Evolutionary conservation across 768 basidiomycete genomes (phyloP), one percentile per base, ranked within the genome.

Genomic region (Symmetrospora coprosmae): DNA sequence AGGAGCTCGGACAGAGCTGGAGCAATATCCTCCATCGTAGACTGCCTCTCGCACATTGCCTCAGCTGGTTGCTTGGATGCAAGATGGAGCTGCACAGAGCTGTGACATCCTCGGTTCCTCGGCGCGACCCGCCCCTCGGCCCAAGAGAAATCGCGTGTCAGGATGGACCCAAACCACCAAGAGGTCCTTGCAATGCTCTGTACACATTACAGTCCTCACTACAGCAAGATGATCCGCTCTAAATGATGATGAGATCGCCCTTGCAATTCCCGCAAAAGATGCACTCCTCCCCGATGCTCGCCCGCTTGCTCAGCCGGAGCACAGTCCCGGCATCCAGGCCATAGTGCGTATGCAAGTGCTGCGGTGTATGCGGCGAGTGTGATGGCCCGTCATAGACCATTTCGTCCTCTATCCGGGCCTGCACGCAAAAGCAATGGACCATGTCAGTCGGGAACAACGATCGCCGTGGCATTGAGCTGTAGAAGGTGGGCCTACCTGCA

Each of bases 361-460:
- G 13, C 31, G n/a, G 19, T 21, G 45, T 2, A 45, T 17, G 4
- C 40, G 27, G 25, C 23, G 39, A n/a, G 51, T 17, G 28, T 11
- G 25, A 4, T 43, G 41, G 13, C 19, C 46, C 37, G 23, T 58
- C 30, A 31, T 60, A 11, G 34, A 59, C 62, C 50, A 65, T 23
- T 37, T 65, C 64, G 31, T 62, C 64, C 52, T 62, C 53, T 43
- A 62, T 62, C 28, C 61, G 33, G 27, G 53, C 45, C 61, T 62
- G 47, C 33, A 49, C 37, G 23, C 9, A 50, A 23, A 50, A n/a
- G n/a, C n/a, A n/a, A n/a, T n/a, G n/a, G 30, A 50, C 11, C 16
- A 21, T 27, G 8, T 23, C n/a, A n/a, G n/a, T n/a, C n/a, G n/a
- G n/a, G n/a, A n/a, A n/a, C n/a, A n/a, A n/a, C n/a, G n/a, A n/a